phyloP scores from a whole-genome alignment of 2,329 filamentous ascomycete species.

The Raffaelea deltoideospora region DNA sequence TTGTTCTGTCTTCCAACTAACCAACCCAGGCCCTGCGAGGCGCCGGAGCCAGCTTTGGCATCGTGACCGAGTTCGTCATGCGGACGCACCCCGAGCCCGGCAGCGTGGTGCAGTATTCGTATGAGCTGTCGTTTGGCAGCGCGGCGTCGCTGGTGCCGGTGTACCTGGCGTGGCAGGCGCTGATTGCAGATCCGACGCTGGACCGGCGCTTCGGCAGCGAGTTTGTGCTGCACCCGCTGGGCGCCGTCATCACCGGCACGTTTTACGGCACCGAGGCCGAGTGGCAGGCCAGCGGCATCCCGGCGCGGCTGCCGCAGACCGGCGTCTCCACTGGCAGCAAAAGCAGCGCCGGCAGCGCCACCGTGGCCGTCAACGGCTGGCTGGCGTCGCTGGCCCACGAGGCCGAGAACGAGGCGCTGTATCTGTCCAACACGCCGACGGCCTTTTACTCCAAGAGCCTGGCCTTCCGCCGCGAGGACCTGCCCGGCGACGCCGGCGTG shows the following conservation, averaged over 20 bases:
- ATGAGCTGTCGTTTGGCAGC: slow-evolving; percentile 32
- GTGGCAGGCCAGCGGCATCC: slow-evolving; percentile 35
- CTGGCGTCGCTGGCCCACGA: slow-evolving; percentile 39
- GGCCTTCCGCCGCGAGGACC: slow-evolving; percentile 32
- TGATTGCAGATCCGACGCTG: slow-evolving; percentile 37
- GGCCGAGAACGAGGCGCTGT: slow-evolving; percentile 31
- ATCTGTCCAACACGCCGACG: slow-evolving; percentile 28
- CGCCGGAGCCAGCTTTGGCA: slow-evolving; percentile 26
- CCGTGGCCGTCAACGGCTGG: slow-evolving; percentile 45
- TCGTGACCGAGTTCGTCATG: slow-evolving; percentile 38
- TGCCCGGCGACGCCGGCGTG: slow-evolving; percentile 29
- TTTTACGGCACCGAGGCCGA: slow-evolving; percentile 46
- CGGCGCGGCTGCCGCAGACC: slow-evolving; percentile 26
- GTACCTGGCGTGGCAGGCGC: slow-evolving; percentile 42
- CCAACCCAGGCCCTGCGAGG: slow-evolving; percentile 19
- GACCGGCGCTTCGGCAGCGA: slow-evolving; percentile 43
- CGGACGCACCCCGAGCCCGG: slow-evolving; percentile 40
- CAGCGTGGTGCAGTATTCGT: slow-evolving; percentile 43
- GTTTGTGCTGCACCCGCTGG: slow-evolving; percentile 37
- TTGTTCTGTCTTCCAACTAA: neutral
- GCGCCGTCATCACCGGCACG: slow-evolving; percentile 40
- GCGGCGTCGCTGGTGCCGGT: slow-evolving; percentile 30
- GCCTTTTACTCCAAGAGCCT: slow-evolving; percentile 44
- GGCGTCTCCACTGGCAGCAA: too few species aligned
- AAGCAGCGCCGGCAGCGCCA: slow-evolving; percentile 16